These are phyloP conservation scores for Xylariaceae sp. DNA, from an alignment of 2,329 filamentous ascomycete genomes.

Conservation along the genomic window DNA sequence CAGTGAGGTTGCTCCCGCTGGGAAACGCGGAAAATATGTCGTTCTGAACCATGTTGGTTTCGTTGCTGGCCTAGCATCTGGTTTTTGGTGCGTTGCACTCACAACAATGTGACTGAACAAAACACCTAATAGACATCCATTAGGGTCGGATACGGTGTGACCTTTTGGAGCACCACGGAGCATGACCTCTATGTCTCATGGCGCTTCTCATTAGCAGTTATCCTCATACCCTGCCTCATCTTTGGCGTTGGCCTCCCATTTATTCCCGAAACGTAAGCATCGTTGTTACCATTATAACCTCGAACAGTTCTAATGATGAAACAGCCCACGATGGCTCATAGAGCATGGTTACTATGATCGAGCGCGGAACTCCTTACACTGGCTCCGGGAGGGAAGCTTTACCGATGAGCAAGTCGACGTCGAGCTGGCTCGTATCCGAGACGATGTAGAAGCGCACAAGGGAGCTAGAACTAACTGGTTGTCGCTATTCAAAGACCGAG, in stretches of 20 bases:
- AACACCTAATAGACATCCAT: neutral
- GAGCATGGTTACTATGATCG: slow-evolving; percentile 49
- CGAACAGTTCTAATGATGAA: neutral
- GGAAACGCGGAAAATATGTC: slow-evolving; percentile 57
- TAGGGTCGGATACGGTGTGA: slow-evolving; percentile 60
- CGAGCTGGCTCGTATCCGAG: slow-evolving; percentile 50
- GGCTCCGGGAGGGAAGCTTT: slow-evolving; percentile 51
- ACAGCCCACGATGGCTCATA: slow-evolving; percentile 60
- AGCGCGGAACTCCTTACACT: slow-evolving; percentile 49
- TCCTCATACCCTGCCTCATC: slow-evolving; percentile 53
- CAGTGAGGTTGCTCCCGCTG: slow-evolving; percentile 58
- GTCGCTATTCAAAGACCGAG: slow-evolving; percentile 51
- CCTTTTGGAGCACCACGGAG: slow-evolving; percentile 50
- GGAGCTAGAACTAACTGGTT: slow-evolving; percentile 44
- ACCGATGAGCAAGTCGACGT: slow-evolving; percentile 41
- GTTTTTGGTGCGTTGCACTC: slow-evolving; percentile 51
- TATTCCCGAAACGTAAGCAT: slow-evolving; percentile 55
- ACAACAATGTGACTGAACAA: neutral
- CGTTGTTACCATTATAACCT: neutral
- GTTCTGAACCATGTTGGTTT: slow-evolving; percentile 64
- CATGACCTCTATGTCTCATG: slow-evolving; percentile 52
- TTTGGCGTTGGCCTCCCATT: slow-evolving; percentile 56
- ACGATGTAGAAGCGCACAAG: slow-evolving; percentile 45
- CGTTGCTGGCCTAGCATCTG: slow-evolving; percentile 54
- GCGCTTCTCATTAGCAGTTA: slow-evolving; percentile 55